These are phyloP conservation scores for Aeschynomene evenia DNA, from an alignment of 306 rosid genomes.

Conservation along the genomic window DNA sequence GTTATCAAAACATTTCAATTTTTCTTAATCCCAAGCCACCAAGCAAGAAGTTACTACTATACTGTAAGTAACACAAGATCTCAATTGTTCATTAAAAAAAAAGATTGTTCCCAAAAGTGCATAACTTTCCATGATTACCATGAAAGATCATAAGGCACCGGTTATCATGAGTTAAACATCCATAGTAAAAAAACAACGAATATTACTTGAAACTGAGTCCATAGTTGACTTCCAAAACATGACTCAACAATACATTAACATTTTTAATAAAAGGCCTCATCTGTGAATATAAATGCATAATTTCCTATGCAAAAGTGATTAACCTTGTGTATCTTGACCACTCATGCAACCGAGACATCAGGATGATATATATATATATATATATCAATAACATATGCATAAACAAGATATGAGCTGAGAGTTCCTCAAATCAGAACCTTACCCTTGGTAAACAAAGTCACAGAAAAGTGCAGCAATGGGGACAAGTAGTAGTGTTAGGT, in stretches of 20 bases:
- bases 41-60: neutral
- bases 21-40: neutral
- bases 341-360: neutral
- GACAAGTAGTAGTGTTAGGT: slow-evolving; percentile 68
- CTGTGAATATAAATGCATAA: neutral
- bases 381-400: slow-evolving; percentile 23
- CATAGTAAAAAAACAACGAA: neutral
- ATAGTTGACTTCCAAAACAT: neutral
- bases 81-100: neutral
- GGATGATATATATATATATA: neutral
- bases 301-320: neutral
- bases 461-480: slow-evolving; percentile 84
- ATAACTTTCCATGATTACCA: neutral
- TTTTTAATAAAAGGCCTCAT: slow-evolving; percentile 6
- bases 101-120: neutral
- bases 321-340: neutral
- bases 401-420: neutral
- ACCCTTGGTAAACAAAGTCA: slow-evolving; percentile 92
- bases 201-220: neutral
- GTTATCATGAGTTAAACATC: neutral
- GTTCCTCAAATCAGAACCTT: slow-evolving; percentile 36
- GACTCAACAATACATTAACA: neutral
- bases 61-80: neutral
- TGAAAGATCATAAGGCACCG: neutral
- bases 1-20: neutral